These are phyloP conservation scores for Leucosporidium scottii DNA, from an alignment of 768 basidiomycete species.

Conservation along the genomic window DNA sequence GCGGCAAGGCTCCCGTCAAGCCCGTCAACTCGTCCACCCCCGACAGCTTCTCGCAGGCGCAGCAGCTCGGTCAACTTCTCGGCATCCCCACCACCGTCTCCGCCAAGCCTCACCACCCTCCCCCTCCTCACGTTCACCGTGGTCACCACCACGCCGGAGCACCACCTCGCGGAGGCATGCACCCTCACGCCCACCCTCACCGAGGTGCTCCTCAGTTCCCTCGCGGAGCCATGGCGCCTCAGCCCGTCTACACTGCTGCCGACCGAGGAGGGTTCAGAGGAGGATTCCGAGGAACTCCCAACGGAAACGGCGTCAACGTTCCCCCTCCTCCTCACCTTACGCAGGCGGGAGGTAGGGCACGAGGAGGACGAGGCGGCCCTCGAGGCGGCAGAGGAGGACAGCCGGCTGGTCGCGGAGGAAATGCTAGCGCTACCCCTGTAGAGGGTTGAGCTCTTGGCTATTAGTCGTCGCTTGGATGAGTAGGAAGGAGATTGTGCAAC, in stretches of 20 bases:
- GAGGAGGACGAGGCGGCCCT: not conserved
- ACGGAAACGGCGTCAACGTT: not conserved
- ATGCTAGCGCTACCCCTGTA: no score
- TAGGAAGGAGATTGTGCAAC: no score
- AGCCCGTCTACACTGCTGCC: not conserved
- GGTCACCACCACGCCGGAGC: not conserved
- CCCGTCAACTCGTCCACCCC: not conserved
- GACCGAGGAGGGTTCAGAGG: not conserved
- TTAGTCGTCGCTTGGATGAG: no score
- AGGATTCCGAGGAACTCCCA: not conserved
- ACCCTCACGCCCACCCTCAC: not conserved
- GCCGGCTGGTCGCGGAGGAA: no score
- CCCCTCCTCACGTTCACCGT: not conserved
- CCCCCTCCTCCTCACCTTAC: not conserved
- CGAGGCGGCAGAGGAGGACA: no score
- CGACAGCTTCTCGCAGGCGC: conserved; percentile 12
- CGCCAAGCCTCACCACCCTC: not conserved
- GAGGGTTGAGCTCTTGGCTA: no score
- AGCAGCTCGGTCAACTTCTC: conserved; percentile 23
- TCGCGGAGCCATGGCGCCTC: not conserved
- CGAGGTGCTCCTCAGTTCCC: not conserved
- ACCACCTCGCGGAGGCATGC: not conserved
- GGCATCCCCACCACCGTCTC: conserved; percentile 13
- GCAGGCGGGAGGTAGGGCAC: not conserved
- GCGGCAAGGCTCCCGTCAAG: conserved; percentile 4